Percentiles rank a stretch among this genome's conserved stretches.
Evolutionary conservation across 2,329 filamentous ascomycete genomes (phyloP).

Genomic region (Talaromyces sp.): DNA sequence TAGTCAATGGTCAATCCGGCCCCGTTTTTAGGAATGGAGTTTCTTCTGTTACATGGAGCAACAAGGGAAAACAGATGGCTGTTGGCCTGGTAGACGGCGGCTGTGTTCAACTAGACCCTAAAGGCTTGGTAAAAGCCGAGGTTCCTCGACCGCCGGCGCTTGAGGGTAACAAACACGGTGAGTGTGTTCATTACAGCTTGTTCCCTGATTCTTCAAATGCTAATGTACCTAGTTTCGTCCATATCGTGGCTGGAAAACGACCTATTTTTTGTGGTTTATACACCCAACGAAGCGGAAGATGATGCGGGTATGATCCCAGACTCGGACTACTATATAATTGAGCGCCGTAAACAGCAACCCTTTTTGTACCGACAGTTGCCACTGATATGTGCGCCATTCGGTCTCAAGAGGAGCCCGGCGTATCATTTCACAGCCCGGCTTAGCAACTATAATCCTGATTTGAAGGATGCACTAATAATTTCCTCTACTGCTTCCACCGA

Average conservation of each 20-base stretch:
- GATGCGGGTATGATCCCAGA: slow-evolving; percentile 53
- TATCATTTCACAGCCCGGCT: slow-evolving; percentile 77
- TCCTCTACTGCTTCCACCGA: slow-evolving; percentile 77
- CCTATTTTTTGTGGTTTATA: slow-evolving; percentile 77
- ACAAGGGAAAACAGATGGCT: slow-evolving; percentile 85
- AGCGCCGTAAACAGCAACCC: slow-evolving; percentile 57
- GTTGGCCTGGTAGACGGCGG: slow-evolving; percentile 80
- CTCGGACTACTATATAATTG: slow-evolving; percentile 77
- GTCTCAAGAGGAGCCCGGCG: slow-evolving; percentile 61
- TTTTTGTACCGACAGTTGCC: slow-evolving; percentile 72
- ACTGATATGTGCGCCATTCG: slow-evolving; percentile 72
- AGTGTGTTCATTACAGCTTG: slow-evolving; percentile 28
- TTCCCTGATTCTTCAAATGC: neutral
- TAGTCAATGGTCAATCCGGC: slow-evolving; percentile 60
- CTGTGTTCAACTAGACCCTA: slow-evolving; percentile 76
- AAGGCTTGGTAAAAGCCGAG: slow-evolving; percentile 70
- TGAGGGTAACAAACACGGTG: slow-evolving; percentile 63
- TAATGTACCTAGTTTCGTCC: slow-evolving; percentile 59
- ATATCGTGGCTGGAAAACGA: slow-evolving; percentile 87
- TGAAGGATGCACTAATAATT: slow-evolving; percentile 78
- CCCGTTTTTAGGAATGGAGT: slow-evolving; percentile 69
- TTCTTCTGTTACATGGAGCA: slow-evolving; percentile 86
- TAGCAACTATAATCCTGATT: slow-evolving; percentile 72
- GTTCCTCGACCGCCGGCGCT: slow-evolving; percentile 74
- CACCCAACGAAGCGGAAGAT: slow-evolving; percentile 55